Conservation (phyloP, 2,329 filamentous ascomycete genomes). For the Fusarium sarcochroum region DNA sequence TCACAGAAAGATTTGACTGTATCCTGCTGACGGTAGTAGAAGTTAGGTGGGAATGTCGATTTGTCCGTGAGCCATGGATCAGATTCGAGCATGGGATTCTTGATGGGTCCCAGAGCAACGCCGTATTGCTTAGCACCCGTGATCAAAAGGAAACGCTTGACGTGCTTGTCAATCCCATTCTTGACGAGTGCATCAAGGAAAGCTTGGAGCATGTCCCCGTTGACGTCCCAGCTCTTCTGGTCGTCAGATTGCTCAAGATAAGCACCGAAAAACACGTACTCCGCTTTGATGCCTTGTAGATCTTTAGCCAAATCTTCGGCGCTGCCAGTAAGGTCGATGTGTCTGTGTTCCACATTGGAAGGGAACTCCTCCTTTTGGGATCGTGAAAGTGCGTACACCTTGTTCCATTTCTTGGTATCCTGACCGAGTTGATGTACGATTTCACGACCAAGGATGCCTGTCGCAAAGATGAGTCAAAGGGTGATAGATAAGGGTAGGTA, state of each 20-base stretch:
- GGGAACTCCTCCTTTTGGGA: conserved; percentile 23
- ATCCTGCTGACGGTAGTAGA: conserved; percentile 25
- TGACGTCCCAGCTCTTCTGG: conserved; percentile 10
- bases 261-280: conserved; percentile 21
- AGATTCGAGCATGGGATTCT: conserved; percentile 15
- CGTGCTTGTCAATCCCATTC: background rate
- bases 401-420: conserved; percentile 9
- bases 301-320: conserved; percentile 7
- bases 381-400: conserved; percentile 11
- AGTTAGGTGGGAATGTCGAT: conserved; percentile 22
- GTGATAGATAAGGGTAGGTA: no score
- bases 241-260: conserved; percentile 16
- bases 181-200: conserved; percentile 10
- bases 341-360: conserved; percentile 12
- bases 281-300: background rate
- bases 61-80: conserved; percentile 12
- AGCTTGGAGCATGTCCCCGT: conserved; percentile 17
- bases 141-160: conserved; percentile 9
- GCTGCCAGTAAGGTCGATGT: conserved; percentile 13
- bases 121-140: conserved; percentile 24
- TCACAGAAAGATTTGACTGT: background rate
- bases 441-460: conserved; percentile 17
- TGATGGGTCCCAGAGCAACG: conserved; percentile 12
- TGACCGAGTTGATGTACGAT: conserved; percentile 10
- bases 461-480: background rate